Evolutionary conservation across 805 yeast genomes (phyloP), one percentile per base, ranked within the genome.

Genomic region (Jamesozyma gamospora): DNA sequence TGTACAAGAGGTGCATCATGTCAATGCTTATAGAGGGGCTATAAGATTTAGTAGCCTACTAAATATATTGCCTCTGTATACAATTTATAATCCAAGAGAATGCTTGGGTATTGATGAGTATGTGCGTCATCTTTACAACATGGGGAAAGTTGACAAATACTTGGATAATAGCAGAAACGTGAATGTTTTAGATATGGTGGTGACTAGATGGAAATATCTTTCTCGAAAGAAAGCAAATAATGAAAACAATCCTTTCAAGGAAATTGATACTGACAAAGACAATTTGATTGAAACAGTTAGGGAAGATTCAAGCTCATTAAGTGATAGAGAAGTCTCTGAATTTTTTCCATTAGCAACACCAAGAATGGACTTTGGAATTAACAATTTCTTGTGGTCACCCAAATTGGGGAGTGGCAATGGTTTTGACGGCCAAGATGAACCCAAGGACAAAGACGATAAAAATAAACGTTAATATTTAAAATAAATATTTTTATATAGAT

Each of bases 91-190:
- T 47, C 79, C 84, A 16, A 77, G 81, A 36, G 79, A 78, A 46
- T 84, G 94, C 58, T 66, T 85, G 46, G 79, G 79, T 36, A 67
- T 82, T 54, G 78, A 77, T 46, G 86, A 82, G 46, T 82, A 74
- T 53, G 68, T 82, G 47, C 81, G 78, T 40, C 63, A 84, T 43
- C 63, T 80, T 33, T 71, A 79, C 41, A 62, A 76, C 16, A 53
- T 74, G 32, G 77, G 75, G 48, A 75, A 72, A 45, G 72, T 82
- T 28, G 74, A 74, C 34, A 71, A 70, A 42, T 55, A 54, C 35
- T 35, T 65, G 35, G 53, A 51, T 14, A 53, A 54, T 37, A 57
- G 62, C 41, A 56, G 55, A 28, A 53, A 54, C 17, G 47, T 63
- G 9, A 66, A 58, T 19, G 56, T 59, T 4, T 41, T 65, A 28